Base-by-base conservation (phyloP, 306 rosid genomes). In the Cicer cuneatum region DNA sequence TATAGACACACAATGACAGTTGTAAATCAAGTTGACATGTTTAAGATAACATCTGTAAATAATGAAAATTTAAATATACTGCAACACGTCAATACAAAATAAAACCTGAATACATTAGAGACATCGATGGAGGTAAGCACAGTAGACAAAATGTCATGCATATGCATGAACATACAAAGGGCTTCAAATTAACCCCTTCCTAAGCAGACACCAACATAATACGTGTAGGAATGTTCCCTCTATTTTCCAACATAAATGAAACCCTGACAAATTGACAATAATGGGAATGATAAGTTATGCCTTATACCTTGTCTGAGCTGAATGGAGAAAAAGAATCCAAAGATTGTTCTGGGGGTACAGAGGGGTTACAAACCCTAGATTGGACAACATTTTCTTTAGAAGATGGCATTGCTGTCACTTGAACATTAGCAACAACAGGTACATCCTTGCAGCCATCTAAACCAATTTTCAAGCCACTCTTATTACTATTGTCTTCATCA, bases 301-400 rank as follows among this genome's bases (percentile, higher is more conserved):
- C 69, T 71, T 69, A 64, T 75, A 88, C 91, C 93, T 89, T 74
- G 49, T 89, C 90, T 2, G 82, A 71, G 82, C 71, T 75, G 66
- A 80, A 70, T 18, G 78, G 47, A 53, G 90, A 80, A 54, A 78
- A 71, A 48, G 76, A 73, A 64, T 74, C 83, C 82, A 66, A 42
- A 45, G 85, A 77, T 76, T 72, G 90, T 76, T 73, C 73, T 49
- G 56, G 67, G 82, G 88, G 72, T 66, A 82, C 46, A 52, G 83
- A 43, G 21, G 76, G 59, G 56, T 71, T 80, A 24, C 84, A 77
- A 76, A 61, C 73, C 70, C 71, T 78, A 65, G 79, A 63, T 61
- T 70, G 71, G 59, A 77, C 35, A 74, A 65, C 72, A 56, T 74
- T 76, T 78, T 74, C 85, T 63, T 74, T 77, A 83, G 82, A 80